Evolutionary conservation across 768 basidiomycete species (phyloP).

Genomic region (Guyanaporus albipodus): DNA sequence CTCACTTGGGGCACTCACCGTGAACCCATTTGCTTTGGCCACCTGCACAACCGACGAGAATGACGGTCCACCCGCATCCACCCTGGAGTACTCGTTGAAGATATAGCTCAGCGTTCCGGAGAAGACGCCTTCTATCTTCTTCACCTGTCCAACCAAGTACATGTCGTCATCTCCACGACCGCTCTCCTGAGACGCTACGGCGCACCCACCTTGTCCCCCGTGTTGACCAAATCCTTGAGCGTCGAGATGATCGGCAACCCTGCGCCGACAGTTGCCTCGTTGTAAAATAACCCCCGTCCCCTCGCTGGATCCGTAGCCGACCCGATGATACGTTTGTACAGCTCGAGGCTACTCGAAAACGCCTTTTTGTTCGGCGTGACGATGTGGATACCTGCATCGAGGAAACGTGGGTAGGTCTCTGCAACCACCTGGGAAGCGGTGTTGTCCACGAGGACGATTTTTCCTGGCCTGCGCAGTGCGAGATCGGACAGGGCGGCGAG

Average conservation of each 20-base stretch:
- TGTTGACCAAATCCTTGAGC: conserved; percentile 85
- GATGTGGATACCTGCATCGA: conserved; percentile 76
- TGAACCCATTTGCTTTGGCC: conserved; percentile 93
- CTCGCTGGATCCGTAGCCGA: conserved; percentile 18
- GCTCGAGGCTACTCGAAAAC: conserved; percentile 63
- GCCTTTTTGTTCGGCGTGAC: conserved; percentile 99
- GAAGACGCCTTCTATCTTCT: conserved; percentile 96
- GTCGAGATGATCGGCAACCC: conserved; percentile 91
- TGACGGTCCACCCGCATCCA: conserved; percentile 57
- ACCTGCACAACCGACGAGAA: conserved; percentile 89
- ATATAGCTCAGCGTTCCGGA: conserved; percentile 98
- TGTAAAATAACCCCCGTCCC: conserved; percentile 58
- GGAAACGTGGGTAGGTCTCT: conserved; percentile 72
- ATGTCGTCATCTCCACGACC: neutral
- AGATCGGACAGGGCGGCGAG: conserved; percentile 42
- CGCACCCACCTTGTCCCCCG: conserved; percentile 78
- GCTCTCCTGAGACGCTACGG: neutral
- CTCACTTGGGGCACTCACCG: conserved; percentile 45
- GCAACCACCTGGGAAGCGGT: conserved; percentile 86
- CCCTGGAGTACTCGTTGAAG: conserved; percentile 92
- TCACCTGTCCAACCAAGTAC: conserved; percentile 43
- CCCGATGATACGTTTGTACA: conserved; percentile 70
- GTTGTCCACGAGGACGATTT: conserved; percentile 83
- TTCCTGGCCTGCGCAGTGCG: conserved; percentile 39
- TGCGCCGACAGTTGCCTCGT: conserved; percentile 94